Percentiles rank a stretch among this genome's conserved stretches.
Conservation (phyloP, 768 basidiomycete species). For the Xerocomellus dryophilus region DNA sequence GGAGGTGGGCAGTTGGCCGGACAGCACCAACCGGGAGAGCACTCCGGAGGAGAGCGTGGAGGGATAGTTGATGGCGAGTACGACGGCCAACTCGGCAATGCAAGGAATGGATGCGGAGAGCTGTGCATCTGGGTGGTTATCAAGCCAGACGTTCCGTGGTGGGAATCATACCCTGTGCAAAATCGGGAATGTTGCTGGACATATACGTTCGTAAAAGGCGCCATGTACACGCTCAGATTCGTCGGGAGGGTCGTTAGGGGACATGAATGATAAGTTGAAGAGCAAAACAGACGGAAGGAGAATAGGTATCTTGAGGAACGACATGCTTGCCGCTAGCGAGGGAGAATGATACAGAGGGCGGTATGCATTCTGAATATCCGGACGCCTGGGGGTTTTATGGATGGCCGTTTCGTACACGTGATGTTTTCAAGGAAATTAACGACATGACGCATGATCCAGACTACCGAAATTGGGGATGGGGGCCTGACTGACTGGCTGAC, state of each 20-base stretch:
- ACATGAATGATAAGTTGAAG: constrained; percentile 26
- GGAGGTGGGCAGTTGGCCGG: constrained; percentile 19
- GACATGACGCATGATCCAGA: background rate
- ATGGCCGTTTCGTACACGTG: constrained; percentile 13
- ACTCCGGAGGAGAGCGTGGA: constrained; percentile 19
- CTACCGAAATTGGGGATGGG: background rate
- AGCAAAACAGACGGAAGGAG: constrained; percentile 28
- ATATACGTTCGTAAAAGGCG: constrained; percentile 24
- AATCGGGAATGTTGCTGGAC: constrained; percentile 20
- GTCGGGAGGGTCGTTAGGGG: constrained; percentile 21
- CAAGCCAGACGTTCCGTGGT: background rate
- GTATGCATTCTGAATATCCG: background rate
- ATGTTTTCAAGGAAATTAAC: constrained; percentile 1
- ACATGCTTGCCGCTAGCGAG: constrained; percentile 11
- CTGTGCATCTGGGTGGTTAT: constrained; percentile 8
- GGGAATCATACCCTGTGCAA: constrained; percentile 21
- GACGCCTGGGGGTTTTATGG: constrained; percentile 8
- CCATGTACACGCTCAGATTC: constrained; percentile 18
- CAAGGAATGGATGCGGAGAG: constrained; percentile 30
- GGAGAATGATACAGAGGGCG: background rate
- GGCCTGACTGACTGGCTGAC: background rate
- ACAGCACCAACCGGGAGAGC: constrained; percentile 19
- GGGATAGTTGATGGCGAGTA: constrained; percentile 18
- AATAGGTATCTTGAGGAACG: constrained; percentile 18
- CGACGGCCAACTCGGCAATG: constrained; percentile 25